A percentile compares a stretch with the other conserved stretches of the same genome.
phyloP scores from a whole-genome alignment of 805 yeast genomes.

The Kluyveromyces wickerhamii region DNA sequence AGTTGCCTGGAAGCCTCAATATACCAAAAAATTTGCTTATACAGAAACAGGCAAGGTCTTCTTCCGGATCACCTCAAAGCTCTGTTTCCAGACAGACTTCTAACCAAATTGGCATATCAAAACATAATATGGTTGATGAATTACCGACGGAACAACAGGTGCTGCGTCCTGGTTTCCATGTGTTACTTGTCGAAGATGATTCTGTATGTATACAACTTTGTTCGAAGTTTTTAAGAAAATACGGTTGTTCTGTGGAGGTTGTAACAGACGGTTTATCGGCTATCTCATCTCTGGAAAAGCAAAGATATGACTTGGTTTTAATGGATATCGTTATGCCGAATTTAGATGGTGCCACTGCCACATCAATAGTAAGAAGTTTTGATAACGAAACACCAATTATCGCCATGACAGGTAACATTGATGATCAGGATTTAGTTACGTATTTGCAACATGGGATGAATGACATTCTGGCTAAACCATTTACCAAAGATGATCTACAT shows the following conservation, averaged over 20 bases:
- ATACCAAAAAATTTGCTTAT: neutral
- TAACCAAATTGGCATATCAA: neutral
- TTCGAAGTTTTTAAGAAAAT: slow-evolving; percentile 70
- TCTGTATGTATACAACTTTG: slow-evolving; percentile 77
- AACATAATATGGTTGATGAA: neutral
- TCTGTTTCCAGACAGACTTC: slow-evolving; percentile 3
- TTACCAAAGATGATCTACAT: slow-evolving; percentile 78
- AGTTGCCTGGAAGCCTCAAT: slow-evolving; percentile 42
- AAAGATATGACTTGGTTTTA: slow-evolving; percentile 64
- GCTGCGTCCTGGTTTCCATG: slow-evolving; percentile 49
- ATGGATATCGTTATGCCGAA: slow-evolving; percentile 92
- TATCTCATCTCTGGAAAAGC: slow-evolving; percentile 62
- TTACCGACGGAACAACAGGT: slow-evolving; percentile 5
- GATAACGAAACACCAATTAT: slow-evolving; percentile 84
- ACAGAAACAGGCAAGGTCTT: slow-evolving; percentile 1
- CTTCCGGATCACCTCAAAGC: slow-evolving; percentile 1
- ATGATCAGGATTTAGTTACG: slow-evolving; percentile 70
- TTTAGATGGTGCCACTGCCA: slow-evolving; percentile 83
- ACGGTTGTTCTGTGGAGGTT: slow-evolving; percentile 88
- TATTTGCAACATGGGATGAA: slow-evolving; percentile 85
- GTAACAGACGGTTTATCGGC: slow-evolving; percentile 91
- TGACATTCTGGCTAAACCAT: slow-evolving; percentile 89
- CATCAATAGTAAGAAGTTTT: slow-evolving; percentile 78
- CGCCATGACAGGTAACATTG: slow-evolving; percentile 89
- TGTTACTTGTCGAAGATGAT: slow-evolving; percentile 72